Evolutionary conservation across 495 filamentous ascomycete species (phyloP), one percentile per base, ranked within the genome.

Genomic region (Neurospora sp.): DNA sequence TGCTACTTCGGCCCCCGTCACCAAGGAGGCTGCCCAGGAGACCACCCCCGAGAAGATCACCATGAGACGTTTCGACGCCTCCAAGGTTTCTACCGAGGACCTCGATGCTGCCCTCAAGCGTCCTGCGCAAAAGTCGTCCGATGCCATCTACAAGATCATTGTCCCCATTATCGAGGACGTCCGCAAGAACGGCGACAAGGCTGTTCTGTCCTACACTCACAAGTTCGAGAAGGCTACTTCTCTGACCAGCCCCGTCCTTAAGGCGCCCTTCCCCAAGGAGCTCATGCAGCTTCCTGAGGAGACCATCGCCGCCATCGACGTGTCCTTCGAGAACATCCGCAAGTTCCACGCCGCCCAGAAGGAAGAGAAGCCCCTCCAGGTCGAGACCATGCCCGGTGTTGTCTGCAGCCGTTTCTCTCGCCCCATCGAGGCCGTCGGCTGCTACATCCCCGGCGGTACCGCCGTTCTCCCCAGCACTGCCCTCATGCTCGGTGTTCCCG

Each of bases 361-460:
- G 77, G 91, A 96, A 77, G 90, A 92, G 69, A 91, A 92, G 78
- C 87, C 93, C 4, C 85, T 98, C 20, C 79, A 87, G 74, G 92
- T 99, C 46, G 95, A 97, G 84, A 99, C 96, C 4, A 99, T 99
- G 96, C 96, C 96, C 7, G 96, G 96, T 46, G 93, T 99, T 16
- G 87, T 92, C 62, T 99, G 96, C 86, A 96, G 93, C 70, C 93
- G 96, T 70, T 98, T 98, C 85, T 91, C 92, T 2, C 87, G 96
- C 3, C 90, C 96, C 0, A 98, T 99, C 74, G 96, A 98, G 80
- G 87, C 93, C 20, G 96, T 99, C 39, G 96, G 96, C 72, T 88
- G 97, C 60, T 99, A 99, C 80, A 90, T 99, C 10, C 96, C 96
- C 10, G 96, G 96, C 72, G 96, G 96, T 70, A 99, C 96, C 0